Evolutionary conservation across 1,139 yeast genomes (phyloP), one percentile per base, ranked within the genome.

Genomic region (Zygoascus hellenicus): DNA sequence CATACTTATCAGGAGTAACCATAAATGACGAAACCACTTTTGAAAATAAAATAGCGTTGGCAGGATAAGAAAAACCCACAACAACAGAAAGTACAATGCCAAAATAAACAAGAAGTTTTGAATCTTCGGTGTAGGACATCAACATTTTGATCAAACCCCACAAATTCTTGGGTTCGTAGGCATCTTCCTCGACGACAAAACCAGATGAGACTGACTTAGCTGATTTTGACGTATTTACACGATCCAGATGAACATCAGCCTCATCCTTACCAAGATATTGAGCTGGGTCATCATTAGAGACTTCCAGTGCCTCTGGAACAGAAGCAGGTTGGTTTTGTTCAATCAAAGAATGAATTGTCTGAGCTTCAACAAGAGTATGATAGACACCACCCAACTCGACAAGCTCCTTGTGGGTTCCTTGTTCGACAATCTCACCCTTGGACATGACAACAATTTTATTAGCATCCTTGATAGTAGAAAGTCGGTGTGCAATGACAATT

Each of bases 401-500:
- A 37, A 75, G 60, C 30, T 67, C 67, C 7, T 58, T 50, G 54
- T 68, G 77, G 5, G 65, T 62, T 1, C 79, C 76, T 52, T 64
- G 64, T 52, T 71, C 76, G n/a, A 68, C 56, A 46, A 71, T 67
- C 29, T 54, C 57, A 13, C 75, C 75, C 47, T 58, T 59, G 30
- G 64, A 56, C 72, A 71, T 69, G 36, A 71, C 75, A 11, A 71
- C 71, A 49, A 71, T 70, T 48, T 65, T 62, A 54, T 71, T 69
- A 9, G 75, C 75, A 46, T 69, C 69, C 58, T 75, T 78, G 50
- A 85, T 83, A 2, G 94, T 84, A 6, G 89, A 80, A 50, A 85
- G 66, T 54, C 92, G 74, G 64, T 83, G 94, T 2, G 94, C 92
- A 62, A 85, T 82, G 13, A 86, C 81, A 42, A 84, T 81, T 2